phyloP scores from a whole-genome alignment of 495 filamentous ascomycete species.

The Aspergillus steynii region DNA sequence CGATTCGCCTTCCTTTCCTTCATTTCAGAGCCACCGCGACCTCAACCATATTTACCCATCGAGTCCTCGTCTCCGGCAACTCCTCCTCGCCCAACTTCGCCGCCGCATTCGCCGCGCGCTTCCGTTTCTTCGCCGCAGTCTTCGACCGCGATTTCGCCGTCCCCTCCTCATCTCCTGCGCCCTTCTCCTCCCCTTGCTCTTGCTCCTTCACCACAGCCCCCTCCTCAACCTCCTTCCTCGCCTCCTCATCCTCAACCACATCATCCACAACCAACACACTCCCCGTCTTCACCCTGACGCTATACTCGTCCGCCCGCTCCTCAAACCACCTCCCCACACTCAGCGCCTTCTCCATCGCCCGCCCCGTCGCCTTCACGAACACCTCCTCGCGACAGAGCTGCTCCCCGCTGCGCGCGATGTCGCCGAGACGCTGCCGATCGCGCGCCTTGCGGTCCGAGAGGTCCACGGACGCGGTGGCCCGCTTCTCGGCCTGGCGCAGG shows the following conservation, averaged over 20 bases:
- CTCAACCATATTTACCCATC: conserved; percentile 68
- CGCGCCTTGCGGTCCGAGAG: conserved; percentile 42
- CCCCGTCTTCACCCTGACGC: conserved; percentile 60
- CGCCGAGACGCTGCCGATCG: conserved; percentile 37
- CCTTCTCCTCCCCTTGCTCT: conserved; percentile 20
- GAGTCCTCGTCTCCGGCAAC: conserved; percentile 58
- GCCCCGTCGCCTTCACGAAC: conserved; percentile 73
- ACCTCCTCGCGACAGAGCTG: conserved; percentile 57
- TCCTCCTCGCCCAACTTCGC: conserved; percentile 49
- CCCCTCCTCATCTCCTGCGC: background rate
- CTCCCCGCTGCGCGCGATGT: conserved; percentile 40
- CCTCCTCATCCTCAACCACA: conserved; percentile 49
- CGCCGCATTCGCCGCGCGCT: conserved; percentile 26
- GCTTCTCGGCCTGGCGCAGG: conserved; percentile 63
- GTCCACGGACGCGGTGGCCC: conserved; percentile 47
- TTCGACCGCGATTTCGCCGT: conserved; percentile 18
- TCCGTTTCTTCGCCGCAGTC: conserved; percentile 40
- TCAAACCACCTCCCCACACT: conserved; percentile 64
- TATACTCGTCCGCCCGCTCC: conserved; percentile 46
- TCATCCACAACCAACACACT: conserved; percentile 73
- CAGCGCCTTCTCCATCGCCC: conserved; percentile 73
- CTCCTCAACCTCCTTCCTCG: conserved; percentile 20
- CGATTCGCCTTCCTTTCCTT: conserved; percentile 14
- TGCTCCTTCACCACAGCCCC: conserved; percentile 23
- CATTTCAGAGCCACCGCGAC: conserved; percentile 60